Evolutionary conservation across 306 rosid species (phyloP).

Genomic region (Quercus robur): DNA sequence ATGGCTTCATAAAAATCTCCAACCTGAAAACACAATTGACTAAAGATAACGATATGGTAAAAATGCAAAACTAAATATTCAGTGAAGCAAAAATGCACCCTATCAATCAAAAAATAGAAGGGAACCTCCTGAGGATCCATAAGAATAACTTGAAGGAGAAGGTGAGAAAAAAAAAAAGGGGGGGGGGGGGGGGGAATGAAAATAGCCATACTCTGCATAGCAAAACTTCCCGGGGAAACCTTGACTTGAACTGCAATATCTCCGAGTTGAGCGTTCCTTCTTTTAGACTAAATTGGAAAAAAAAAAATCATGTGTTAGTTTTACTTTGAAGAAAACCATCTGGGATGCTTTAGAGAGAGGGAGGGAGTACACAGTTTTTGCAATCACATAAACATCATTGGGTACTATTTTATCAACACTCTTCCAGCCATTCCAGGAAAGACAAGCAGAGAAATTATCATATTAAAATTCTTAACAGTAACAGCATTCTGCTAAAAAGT

Average conservation of each 20-base stretch:
- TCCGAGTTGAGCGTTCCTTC: constrained; percentile 91
- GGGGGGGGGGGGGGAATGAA: not conserved
- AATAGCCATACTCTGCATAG: constrained; percentile 76
- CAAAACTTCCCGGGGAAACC: constrained; percentile 86
- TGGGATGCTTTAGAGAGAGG: not conserved
- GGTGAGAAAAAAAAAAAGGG: no score
- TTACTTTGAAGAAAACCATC: constrained; percentile 5
- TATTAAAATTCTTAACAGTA: not conserved
- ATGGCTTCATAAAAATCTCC: constrained; percentile 93
- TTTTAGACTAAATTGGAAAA: constrained; percentile 56
- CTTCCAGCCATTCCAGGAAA: not conserved
- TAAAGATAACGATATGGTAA: not conserved
- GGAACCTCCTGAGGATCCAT: not conserved
- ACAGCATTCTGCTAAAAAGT: not conserved
- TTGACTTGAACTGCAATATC: constrained; percentile 83
- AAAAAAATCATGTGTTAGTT: constrained; percentile 10
- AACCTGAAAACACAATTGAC: constrained; percentile 48
- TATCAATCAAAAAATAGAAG: not conserved
- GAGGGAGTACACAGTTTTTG: not conserved
- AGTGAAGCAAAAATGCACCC: not conserved
- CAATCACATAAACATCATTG: not conserved
- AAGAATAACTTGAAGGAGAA: not conserved
- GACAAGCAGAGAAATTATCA: not conserved
- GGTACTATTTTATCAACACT: not conserved
- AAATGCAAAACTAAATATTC: not conserved